Conservation (phyloP, 768 basidiomycete genomes). For the Kondoa malvinella region DNA sequence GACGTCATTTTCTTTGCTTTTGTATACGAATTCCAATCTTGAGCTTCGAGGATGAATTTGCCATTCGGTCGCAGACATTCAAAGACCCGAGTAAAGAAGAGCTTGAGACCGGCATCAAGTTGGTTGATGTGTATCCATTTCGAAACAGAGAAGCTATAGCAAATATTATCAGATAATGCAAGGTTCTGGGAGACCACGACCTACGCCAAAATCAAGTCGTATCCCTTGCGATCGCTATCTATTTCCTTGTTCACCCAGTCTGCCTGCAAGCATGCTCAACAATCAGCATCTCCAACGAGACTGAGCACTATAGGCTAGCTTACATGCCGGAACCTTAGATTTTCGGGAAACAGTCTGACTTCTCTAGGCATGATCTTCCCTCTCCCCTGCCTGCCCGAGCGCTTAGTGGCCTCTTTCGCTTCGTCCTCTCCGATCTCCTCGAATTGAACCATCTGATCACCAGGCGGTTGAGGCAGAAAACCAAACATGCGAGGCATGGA, state of each 20-base stretch:
- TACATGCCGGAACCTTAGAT: constrained; percentile 44
- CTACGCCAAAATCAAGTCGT: constrained; percentile 66
- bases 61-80: constrained; percentile 44
- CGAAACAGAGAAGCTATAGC: constrained; percentile 55
- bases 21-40: constrained; percentile 66
- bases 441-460: constrained; percentile 22
- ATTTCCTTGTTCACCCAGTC: constrained; percentile 54
- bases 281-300: neutral
- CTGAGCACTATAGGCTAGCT: neutral
- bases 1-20: constrained; percentile 50
- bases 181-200: constrained; percentile 25
- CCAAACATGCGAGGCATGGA: constrained; percentile 63
- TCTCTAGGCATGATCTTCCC: constrained; percentile 18
- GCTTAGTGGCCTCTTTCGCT: constrained; percentile 4
- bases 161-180: neutral
- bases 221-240: constrained; percentile 40
- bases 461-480: constrained; percentile 49
- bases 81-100: constrained; percentile 51
- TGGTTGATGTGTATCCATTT: constrained; percentile 84
- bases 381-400: constrained; percentile 8
- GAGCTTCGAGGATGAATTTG: constrained; percentile 59
- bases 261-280: constrained; percentile 32
- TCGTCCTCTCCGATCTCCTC: constrained; percentile 11
- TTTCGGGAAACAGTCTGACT: constrained; percentile 49
- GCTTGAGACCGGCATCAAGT: constrained; percentile 53